These are phyloP conservation scores for Ceratocystis diversiconidia DNA, from an alignment of 2,329 filamentous ascomycete genomes.

Conservation along the genomic window DNA sequence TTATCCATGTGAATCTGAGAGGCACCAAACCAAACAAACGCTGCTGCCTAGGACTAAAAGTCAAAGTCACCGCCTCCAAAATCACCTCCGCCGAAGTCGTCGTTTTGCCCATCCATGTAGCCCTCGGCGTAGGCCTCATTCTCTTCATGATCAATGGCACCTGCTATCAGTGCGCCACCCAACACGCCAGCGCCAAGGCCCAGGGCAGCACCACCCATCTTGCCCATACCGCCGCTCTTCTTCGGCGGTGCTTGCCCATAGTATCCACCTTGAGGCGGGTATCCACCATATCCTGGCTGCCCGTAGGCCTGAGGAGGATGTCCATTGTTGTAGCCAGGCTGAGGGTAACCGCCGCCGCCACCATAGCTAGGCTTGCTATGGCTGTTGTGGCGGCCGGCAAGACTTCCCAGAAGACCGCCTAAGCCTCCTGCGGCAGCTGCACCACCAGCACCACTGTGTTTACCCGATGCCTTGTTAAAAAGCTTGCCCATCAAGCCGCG, in stretches of 20 bases:
- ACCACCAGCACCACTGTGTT: slow-evolving; percentile 26
- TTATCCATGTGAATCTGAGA: background rate
- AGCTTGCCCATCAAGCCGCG: slow-evolving; percentile 40
- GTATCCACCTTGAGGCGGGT: slow-evolving; percentile 27
- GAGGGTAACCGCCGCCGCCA: slow-evolving; percentile 25
- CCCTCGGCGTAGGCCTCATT: slow-evolving; percentile 41
- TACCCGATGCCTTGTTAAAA: slow-evolving; percentile 32
- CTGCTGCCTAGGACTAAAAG: slow-evolving; percentile 24
- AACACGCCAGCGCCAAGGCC: slow-evolving; percentile 70
- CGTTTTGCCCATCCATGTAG: slow-evolving; percentile 25
- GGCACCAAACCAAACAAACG: background rate
- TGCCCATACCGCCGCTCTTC: slow-evolving; percentile 30
- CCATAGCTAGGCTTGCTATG: slow-evolving; percentile 16
- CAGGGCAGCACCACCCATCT: slow-evolving; percentile 61
- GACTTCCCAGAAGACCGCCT: slow-evolving; percentile 7
- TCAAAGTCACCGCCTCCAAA: slow-evolving; percentile 24
- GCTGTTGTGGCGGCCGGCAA: slow-evolving; percentile 11
- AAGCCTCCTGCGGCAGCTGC: slow-evolving; percentile 21
- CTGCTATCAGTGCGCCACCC: slow-evolving; percentile 58
- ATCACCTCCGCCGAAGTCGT: slow-evolving; percentile 23
- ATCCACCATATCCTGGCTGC: slow-evolving; percentile 25
- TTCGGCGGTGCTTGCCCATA: slow-evolving; percentile 31
- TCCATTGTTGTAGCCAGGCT: slow-evolving; percentile 22
- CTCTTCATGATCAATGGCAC: slow-evolving; percentile 50
- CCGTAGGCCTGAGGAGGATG: slow-evolving; percentile 23